These are phyloP conservation scores for Coemansia sp. DNA, from an alignment of 192 early-diverging fungal species.

Conservation along the genomic window DNA sequence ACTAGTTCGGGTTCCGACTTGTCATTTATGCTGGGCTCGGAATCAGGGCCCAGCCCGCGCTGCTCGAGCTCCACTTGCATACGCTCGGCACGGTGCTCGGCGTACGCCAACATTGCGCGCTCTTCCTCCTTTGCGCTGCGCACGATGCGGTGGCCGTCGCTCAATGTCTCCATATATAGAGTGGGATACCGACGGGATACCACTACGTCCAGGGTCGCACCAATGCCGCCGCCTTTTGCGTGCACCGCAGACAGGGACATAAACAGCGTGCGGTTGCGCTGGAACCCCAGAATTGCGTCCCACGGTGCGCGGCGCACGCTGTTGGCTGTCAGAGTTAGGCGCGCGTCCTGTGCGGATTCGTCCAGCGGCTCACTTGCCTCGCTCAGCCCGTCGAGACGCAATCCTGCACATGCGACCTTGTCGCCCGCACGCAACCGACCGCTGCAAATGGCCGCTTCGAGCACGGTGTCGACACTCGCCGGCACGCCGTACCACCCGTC, in stretches of 20 bases:
- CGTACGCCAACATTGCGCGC: constrained; percentile 10
- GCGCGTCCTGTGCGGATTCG: constrained; percentile 5
- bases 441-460: constrained; percentile 13
- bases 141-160: constrained; percentile 18
- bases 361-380: constrained; percentile 33
- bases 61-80: constrained; percentile 16
- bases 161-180: constrained; percentile 31
- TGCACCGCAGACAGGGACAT: constrained; percentile 33
- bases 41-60: background rate
- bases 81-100: constrained; percentile 1
- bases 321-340: constrained; percentile 28
- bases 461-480: constrained; percentile 18
- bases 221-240: constrained; percentile 25
- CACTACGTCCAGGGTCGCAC: constrained; percentile 39
- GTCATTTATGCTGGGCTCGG: background rate
- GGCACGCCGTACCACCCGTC: constrained; percentile 47
- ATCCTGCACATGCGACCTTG: constrained; percentile 38
- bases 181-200: constrained; percentile 41
- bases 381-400: constrained; percentile 13
- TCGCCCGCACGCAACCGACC: constrained; percentile 36
- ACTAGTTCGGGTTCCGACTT: background rate
- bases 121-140: constrained; percentile 36
- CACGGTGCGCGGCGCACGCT: constrained; percentile 37
- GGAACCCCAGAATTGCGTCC: constrained; percentile 41
- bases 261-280: constrained; percentile 7